Evolutionary conservation across 495 filamentous ascomycete genomes (phyloP), one percentile per base, ranked within the genome.

Genomic region (Talaromyces stipitatus): DNA sequence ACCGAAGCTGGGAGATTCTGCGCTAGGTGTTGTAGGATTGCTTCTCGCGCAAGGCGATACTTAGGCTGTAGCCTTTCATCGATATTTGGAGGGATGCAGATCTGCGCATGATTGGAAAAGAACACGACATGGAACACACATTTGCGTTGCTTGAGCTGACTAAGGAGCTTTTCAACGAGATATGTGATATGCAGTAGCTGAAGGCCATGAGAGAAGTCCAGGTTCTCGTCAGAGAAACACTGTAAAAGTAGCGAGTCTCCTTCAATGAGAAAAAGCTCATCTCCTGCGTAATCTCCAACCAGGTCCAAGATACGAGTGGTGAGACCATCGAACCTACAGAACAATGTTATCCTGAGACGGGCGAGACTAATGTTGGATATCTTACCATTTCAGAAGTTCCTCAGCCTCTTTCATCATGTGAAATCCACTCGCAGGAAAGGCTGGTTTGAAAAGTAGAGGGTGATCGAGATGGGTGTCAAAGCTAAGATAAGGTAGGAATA

Each of bases 121-220:
- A 89, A 92, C 3, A 83, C 77, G 51, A 91, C 66, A 24, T 89
- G 75, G 61, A 88, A 90, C 45, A 77, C 77, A 65, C 87, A 91
- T 54, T 83, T 82, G 41, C 86, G 73, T 45, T 78, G 71, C 32
- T 69, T 62, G 12, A 91, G 74, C 51, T 80, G 77, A 16, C 73
- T 62, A 14, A 92, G 69, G 55, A 91, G 81, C 23, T 62, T 68
- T 61, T 92, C 88, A 0, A 89, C 84, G 7, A 78, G 71, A 61
- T 85, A 88, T 2, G 83, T 78, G 0, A 83, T 84, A 64, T 92
- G 88, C 0, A 92, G 68, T 8, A 91, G 58, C 61, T 91, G 88
- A 53, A 89, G 87, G 2, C 88, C 88, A 50, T 69, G 73, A 71
- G 56, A 24, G 56, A 89, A 85, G 61, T 92, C 84, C 3, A 91